phyloP scores from a whole-genome alignment of 208 protist species.

The Cochliopodium minus region DNA sequence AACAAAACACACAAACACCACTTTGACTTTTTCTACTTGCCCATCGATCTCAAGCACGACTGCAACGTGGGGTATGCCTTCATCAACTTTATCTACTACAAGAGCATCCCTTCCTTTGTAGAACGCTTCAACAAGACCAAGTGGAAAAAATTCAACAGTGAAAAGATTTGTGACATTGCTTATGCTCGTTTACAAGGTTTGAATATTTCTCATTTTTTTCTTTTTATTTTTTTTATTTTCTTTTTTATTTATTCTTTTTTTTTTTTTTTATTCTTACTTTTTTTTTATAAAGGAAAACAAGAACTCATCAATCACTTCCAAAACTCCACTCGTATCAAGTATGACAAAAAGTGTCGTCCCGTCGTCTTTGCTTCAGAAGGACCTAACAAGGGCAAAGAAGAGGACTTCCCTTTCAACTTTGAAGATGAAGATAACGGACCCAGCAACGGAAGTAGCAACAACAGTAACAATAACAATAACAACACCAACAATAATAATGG shows the following conservation, averaged over 20 bases:
- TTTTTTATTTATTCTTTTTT: too few relatives aligned
- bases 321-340: conserved; percentile 20
- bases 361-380: too few relatives aligned
- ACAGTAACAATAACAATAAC: too few relatives aligned
- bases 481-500: too few relatives aligned
- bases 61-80: conserved; percentile 52
- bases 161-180: conserved; percentile 32
- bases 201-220: too few relatives aligned
- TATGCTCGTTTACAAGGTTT: conserved; percentile 47
- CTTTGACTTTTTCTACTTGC: conserved; percentile 49
- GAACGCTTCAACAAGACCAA: conserved; percentile 13
- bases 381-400: too few relatives aligned
- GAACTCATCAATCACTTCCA: conserved; percentile 27
- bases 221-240: too few relatives aligned
- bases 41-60: conserved; percentile 45
- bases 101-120: conserved; percentile 22
- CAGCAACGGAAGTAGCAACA: too few relatives aligned
- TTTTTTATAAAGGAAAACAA: conserved; percentile 27
- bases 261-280: too few relatives aligned
- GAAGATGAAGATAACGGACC: too few relatives aligned
- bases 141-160: conserved; percentile 28
- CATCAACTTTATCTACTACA: conserved; percentile 38
- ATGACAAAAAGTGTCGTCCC: conserved; percentile 19
- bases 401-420: too few relatives aligned
- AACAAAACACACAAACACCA: conserved; percentile 22